Conservation (phyloP, 306 rosid species). For the Sechiopsis laciniata region DNA sequence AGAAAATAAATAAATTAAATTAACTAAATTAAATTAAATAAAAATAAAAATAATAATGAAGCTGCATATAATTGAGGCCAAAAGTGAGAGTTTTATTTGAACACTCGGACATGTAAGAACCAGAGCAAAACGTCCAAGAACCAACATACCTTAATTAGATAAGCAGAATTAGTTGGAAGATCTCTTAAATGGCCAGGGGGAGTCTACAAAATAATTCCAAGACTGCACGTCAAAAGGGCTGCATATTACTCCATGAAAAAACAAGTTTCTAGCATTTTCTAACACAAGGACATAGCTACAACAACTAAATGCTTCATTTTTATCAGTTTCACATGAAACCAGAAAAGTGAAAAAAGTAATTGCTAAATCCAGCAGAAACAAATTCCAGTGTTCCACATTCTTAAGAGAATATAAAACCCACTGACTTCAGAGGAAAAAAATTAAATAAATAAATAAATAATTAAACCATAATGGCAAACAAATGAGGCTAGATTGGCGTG, state of each 20-base stretch:
- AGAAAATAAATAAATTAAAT: no score
- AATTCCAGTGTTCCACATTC: background rate
- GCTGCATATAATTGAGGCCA: slow-evolving; percentile 7
- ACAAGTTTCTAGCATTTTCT: background rate
- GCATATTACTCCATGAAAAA: slow-evolving; percentile 42
- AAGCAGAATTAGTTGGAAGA: slow-evolving; percentile 54
- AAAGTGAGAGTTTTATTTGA: background rate
- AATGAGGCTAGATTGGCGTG: background rate
- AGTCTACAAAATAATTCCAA: slow-evolving; percentile 81
- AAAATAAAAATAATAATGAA: background rate
- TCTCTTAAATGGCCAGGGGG: slow-evolving; percentile 40
- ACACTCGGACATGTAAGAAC: background rate
- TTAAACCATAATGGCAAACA: background rate
- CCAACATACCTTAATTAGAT: slow-evolving; percentile 63
- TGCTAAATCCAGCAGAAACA: background rate
- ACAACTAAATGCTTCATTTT: background rate
- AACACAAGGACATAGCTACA: background rate
- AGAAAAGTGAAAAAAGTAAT: background rate
- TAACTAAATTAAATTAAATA: no score
- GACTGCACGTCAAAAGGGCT: slow-evolving; percentile 80
- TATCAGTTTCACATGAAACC: slow-evolving; percentile 2
- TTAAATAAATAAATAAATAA: no score
- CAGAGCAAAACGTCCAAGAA: slow-evolving; percentile 16
- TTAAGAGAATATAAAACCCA: background rate
- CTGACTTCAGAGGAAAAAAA: background rate